Evolutionary conservation across 768 basidiomycete species (phyloP).

Genomic region (Pisolithus sp.): DNA sequence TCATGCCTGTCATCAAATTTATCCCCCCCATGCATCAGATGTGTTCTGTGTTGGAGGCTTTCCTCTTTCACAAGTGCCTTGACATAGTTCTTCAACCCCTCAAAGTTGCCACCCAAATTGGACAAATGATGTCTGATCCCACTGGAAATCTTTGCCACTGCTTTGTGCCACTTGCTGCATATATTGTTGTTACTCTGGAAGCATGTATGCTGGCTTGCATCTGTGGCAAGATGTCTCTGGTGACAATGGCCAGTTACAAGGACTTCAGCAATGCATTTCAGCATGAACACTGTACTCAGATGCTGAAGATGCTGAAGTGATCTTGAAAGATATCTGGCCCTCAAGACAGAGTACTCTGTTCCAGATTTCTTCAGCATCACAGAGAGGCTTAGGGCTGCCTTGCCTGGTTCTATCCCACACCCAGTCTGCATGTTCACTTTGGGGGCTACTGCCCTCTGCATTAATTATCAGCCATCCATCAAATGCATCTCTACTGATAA

Average conservation of each 20-base stretch:
- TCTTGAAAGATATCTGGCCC: neutral
- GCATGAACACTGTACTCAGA: conserved; percentile 18
- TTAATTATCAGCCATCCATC: conserved; percentile 18
- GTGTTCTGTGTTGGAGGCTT: conserved; percentile 6
- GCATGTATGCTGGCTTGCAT: conserved; percentile 26
- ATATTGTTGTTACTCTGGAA: conserved; percentile 30
- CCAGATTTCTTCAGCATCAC: conserved; percentile 1
- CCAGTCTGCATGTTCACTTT: conserved; percentile 8
- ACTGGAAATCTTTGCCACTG: conserved; percentile 14
- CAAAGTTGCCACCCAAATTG: conserved; percentile 9
- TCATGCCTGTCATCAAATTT: neutral
- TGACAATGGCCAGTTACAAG: conserved; percentile 26
- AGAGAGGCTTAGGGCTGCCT: neutral
- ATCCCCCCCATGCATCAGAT: conserved; percentile 6
- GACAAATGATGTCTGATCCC: conserved; percentile 18
- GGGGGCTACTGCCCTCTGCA: conserved; percentile 17
- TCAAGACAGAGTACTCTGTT: neutral
- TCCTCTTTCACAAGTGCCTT: conserved; percentile 15
- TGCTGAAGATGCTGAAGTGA: neutral
- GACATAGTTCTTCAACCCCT: conserved; percentile 13
- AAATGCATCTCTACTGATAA: conserved; percentile 16
- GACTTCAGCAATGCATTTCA: conserved; percentile 26
- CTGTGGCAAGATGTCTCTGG: conserved; percentile 23
- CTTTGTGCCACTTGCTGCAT: too few species aligned
- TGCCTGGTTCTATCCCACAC: conserved; percentile 4